Evolutionary conservation across 768 basidiomycete genomes (phyloP).

Genomic region (Leccinum obscurum): DNA sequence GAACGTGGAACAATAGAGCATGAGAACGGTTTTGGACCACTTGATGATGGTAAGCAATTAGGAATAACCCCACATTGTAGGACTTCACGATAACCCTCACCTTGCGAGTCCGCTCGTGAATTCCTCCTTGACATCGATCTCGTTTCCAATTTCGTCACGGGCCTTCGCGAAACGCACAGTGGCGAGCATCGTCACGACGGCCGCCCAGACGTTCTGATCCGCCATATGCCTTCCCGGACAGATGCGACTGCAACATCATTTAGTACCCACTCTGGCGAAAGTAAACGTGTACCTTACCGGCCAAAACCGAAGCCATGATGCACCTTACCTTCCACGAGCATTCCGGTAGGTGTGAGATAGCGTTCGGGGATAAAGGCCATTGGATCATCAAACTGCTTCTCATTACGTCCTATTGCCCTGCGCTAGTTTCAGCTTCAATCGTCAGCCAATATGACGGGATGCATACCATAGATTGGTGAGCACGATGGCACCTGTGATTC

Average conservation of each 20-base stretch:
- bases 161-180: slow-evolving; percentile 29
- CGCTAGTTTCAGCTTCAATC: background rate
- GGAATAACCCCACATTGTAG: background rate
- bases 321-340: slow-evolving; percentile 6
- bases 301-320: slow-evolving; percentile 25
- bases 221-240: slow-evolving; percentile 40
- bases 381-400: slow-evolving; percentile 50
- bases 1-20: slow-evolving; percentile 24
- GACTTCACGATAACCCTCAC: slow-evolving; percentile 9
- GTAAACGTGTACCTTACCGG: slow-evolving; percentile 17
- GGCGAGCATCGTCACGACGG: slow-evolving; percentile 33
- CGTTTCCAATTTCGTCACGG: slow-evolving; percentile 30
- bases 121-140: slow-evolving; percentile 25
- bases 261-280: background rate
- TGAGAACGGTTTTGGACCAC: slow-evolving; percentile 26
- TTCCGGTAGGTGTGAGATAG: slow-evolving; percentile 38
- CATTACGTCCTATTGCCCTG: slow-evolving; percentile 53
- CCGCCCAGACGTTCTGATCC: slow-evolving; percentile 33
- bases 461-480: slow-evolving; percentile 29
- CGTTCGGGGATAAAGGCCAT: slow-evolving; percentile 56
- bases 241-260: slow-evolving; percentile 17
- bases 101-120: slow-evolving; percentile 25
- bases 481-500: slow-evolving; percentile 18
- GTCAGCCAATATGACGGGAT: background rate
- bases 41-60: slow-evolving; percentile 10